Evolutionary conservation across 164 flowering plant genomes (phyloP), one percentile per base, ranked within the genome.

Genomic region (Tetrastigma voinierianum): DNA sequence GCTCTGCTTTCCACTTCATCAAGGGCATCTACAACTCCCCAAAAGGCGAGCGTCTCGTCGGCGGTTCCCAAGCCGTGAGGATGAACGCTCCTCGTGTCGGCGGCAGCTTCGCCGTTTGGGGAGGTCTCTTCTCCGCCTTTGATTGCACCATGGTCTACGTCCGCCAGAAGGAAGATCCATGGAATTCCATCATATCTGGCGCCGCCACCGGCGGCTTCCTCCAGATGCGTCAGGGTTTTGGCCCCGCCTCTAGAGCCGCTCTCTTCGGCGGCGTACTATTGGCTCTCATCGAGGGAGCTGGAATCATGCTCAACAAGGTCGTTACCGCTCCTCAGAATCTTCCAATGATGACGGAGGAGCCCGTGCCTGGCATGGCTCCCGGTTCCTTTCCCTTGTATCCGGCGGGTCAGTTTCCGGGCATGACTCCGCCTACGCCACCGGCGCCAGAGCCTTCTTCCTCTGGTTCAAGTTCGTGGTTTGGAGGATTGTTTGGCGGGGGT

Each of bases 161-260:
- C 46, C 86, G 98, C 46, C 94, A 93, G 78, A 93, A 93, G 80
- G 98, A 93, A 69, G 97, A 93, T 40, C 98, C 98, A 0, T 93
- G 97, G 97, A 93, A 93, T 74, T 93, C 97, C 1, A 90, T 93
- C 69, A 48, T 89, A 17, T 89, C 97, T 40, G 98, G 96, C 10
- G 98, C 98, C 51, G 92, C 97, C 56, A 93, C 98, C 14, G 98
- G 98, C 0, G 98, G 98, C 17, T 86, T 93, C n/a, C 84, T 93
- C 20, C 78, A 75, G 70, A 87, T 93, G 90, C 84, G 98, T 4
- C 93, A 88, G 59, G 98, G 98, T 1, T 47, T 81, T 0, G 73
- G 82, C n/a, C n/a, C 89, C 9, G 78, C 97, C 1, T 67, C 88
- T 8, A 70, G 87, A 13, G 83, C 97, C 0, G 98, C 96, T n/a